phyloP scores from a whole-genome alignment of 495 filamentous ascomycete genomes.

The Sabuloglossum arenarium region DNA sequence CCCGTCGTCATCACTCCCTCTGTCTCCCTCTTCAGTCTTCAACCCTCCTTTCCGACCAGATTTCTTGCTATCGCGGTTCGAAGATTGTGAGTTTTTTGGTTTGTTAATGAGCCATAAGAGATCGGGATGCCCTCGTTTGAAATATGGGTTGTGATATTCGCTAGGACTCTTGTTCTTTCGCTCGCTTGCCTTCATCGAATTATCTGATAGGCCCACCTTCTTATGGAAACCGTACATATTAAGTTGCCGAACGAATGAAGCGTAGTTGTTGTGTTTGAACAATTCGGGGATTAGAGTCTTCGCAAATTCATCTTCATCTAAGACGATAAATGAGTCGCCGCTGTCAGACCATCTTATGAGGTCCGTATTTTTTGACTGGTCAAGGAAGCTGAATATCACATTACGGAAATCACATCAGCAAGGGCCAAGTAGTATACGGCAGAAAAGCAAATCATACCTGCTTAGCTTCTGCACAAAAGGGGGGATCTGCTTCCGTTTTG shows the following conservation, averaged over 20 bases:
- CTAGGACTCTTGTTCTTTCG: conserved; percentile 92
- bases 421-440: background rate
- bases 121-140: conserved; percentile 81
- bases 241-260: conserved; percentile 91
- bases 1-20: conserved; percentile 18
- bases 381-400: no score
- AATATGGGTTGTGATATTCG: conserved; percentile 94
- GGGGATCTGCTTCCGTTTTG: conserved; percentile 83
- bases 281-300: conserved; percentile 88
- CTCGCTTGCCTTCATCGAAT: conserved; percentile 92
- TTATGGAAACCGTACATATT: conserved; percentile 99
- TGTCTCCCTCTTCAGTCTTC: conserved; percentile 37
- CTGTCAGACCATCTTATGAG: conserved; percentile 94
- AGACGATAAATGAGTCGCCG: conserved; percentile 86
- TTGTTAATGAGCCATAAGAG: conserved; percentile 96
- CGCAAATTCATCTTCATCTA: conserved; percentile 98
- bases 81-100: conserved; percentile 39
- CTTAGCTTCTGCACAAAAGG: conserved; percentile 97
- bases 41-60: conserved; percentile 23
- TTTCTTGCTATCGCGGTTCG: conserved; percentile 2
- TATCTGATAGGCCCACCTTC: conserved; percentile 88
- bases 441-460: conserved; percentile 38
- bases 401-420: conserved; percentile 18
- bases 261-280: conserved; percentile 99
- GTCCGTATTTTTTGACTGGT: conserved; percentile 76